Evolutionary conservation across 805 yeast species (phyloP), one percentile per base, ranked within the genome.

Genomic region (Zygoascus tannicola): DNA sequence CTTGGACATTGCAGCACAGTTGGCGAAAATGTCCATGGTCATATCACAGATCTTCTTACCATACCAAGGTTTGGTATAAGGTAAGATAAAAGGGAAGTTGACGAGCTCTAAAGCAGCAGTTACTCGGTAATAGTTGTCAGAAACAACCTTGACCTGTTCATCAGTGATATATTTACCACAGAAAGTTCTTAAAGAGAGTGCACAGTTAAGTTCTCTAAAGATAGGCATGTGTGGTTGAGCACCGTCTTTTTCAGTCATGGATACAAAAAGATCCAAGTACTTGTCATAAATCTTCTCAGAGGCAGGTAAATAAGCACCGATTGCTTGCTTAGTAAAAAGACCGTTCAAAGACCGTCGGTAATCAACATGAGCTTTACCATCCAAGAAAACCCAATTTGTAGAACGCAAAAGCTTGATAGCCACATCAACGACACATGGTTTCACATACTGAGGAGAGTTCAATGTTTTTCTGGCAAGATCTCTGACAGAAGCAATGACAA

Each of bases 391-490:
- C 98, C 98, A 92, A 70, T 90, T 92, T 38, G 90, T 73, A 38
- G 97, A 97, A 66, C 97, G 79, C 58, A 92, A 70, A 53, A 92
- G 85, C 67, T 92, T 92, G 50, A 80, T 73, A 18, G 98, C 98
- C 44, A 87, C 97, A 62, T 92, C 98, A 51, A 92, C 98, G 48
- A 92, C 95, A 69, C 98, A 92, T 4, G 98, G 98, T 65, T 87
- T 87, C 49, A 87, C 97, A 59, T 74, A 92, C 39, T 77, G 73
- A 33, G 96, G 94, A 16, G 94, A 78, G 58, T 77, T 80, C 56
- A 90, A 73, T 48, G 87, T 78, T 57, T 88, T 88, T 62, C 97
- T 78, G 23, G 95, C 83, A 49, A 88, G 70, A 55, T 87, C 96
- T 59, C 95, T 79, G 22, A 80, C 73, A 10, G 92, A 80, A 5